These are phyloP conservation scores for Phellinidium pouzarii DNA, from an alignment of 1,284 basidiomycete genomes.

Conservation along the genomic window DNA sequence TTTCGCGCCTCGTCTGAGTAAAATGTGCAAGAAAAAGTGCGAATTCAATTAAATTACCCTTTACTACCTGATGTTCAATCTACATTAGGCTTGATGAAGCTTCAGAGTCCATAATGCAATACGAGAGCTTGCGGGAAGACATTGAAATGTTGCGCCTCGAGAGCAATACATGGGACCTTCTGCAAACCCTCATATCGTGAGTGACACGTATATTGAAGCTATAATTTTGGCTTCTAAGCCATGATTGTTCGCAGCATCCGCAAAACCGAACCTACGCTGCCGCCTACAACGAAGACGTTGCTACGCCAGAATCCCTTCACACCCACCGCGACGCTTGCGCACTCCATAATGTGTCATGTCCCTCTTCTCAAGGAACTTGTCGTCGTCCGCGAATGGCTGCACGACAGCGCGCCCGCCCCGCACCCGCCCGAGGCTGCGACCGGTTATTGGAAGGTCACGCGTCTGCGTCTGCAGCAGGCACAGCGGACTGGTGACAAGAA, in stretches of 20 bases:
- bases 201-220: constrained; percentile 21
- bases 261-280: constrained; percentile 45
- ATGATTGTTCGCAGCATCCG: constrained; percentile 41
- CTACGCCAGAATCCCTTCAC: constrained; percentile 70
- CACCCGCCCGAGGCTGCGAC: constrained; percentile 61
- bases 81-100: background rate
- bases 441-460: constrained; percentile 82
- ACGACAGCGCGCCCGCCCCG: constrained; percentile 57
- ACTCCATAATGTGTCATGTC: constrained; percentile 57
- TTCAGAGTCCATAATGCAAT: background rate
- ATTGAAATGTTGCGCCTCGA: constrained; percentile 63
- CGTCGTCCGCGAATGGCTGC: constrained; percentile 77
- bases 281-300: constrained; percentile 43
- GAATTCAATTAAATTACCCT: constrained; percentile 21
- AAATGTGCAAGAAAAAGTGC: constrained; percentile 60
- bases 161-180: constrained; percentile 73
- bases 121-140: constrained; percentile 36
- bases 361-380: constrained; percentile 62
- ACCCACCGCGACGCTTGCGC: constrained; percentile 65
- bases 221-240: background rate
- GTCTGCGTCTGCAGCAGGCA: constrained; percentile 60
- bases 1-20: constrained; percentile 59
- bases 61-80: background rate
- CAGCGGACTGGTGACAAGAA: constrained; percentile 42
- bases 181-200: constrained; percentile 70